Evolutionary conservation across 495 filamentous ascomycete genomes (phyloP), one percentile per base, ranked within the genome.

Genomic region (Jackrogersella multiformis): DNA sequence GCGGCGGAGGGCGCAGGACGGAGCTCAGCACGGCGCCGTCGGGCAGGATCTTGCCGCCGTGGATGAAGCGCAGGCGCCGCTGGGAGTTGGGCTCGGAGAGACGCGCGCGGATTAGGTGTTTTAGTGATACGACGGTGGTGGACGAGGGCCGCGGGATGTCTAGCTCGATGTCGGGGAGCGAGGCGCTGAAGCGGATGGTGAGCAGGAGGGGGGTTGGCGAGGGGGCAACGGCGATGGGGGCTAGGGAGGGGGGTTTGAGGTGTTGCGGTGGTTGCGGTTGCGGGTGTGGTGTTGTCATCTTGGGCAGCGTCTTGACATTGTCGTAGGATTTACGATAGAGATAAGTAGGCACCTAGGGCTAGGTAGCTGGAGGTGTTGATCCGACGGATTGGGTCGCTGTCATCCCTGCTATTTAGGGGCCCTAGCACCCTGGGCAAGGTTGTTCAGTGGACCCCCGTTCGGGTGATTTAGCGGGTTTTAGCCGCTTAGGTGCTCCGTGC

Each of bases 151-250:
- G 76, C 48, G 86, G 71, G 77, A 97, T 84, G 73, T 91, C 86
- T 61, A 97, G 85, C 49, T 87, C 85, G 53, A 97, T 86, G 78
- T 97, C 94, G 6, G 93, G 87, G 57, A 94, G 85, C 2, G 91
- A 86, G 58, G 89, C 88, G 46, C 92, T 90, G 85, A 97, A 97
- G 75, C 94, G 92, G 77, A 97, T 88, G 16, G 88, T 93, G 18
- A 97, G 83, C 70, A 88, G 85, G 45, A 94, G 78, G 55, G 84
- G 84, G 35, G 82, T 78, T 18, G 76, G 68, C 32, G 69, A 61
- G 4, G 63, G 67, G 45, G n/a, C n/a, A n/a, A n/a, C n/a, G n/a
- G n/a, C n/a, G n/a, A n/a, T n/a, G n/a, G 67, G 64, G 56, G 28
- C 24, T n/a, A 57, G 68, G 61, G 32, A 15, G n/a, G 16, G 20